Conservation (phyloP, 164 flowering plant genomes). For the Kingdonia uniflora region DNA sequence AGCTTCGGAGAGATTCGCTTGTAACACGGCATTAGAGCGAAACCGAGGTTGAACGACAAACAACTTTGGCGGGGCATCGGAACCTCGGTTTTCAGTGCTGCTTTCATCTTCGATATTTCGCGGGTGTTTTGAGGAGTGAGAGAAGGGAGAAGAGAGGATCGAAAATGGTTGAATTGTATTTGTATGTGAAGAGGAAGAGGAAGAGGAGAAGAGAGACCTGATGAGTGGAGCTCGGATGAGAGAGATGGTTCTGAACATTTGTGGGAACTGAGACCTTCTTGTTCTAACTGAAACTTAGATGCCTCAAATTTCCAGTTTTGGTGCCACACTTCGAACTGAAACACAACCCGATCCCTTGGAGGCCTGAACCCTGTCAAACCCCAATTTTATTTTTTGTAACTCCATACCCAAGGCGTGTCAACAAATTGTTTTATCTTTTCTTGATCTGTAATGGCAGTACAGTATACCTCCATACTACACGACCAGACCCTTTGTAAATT, state of each 20-base stretch:
- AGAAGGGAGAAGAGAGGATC: not conserved
- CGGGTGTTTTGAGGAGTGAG: not conserved
- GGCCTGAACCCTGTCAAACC: no score
- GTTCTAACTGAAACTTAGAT: no score
- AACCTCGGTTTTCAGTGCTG: not conserved
- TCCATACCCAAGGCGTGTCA: no score
- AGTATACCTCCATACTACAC: no score
- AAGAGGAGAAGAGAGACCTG: not conserved
- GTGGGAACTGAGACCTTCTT: no score
- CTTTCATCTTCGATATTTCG: not conserved
- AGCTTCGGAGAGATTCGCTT: constrained; percentile 71
- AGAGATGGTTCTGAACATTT: constrained; percentile 1
- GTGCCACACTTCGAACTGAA: no score
- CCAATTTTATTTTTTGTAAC: not conserved
- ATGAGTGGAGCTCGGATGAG: not conserved
- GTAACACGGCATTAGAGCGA: constrained; percentile 40
- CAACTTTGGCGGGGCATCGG: constrained; percentile 39
- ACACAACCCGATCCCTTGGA: no score
- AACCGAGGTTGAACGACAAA: constrained; percentile 82
- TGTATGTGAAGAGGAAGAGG: no score
- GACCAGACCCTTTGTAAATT: no score
- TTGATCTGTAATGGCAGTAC: no score
- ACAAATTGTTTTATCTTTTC: not conserved
- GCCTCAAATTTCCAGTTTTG: no score
- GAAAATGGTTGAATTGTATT: not conserved